Conservation (phyloP, 169 alveolate genomes). For the Toxoplasma gondii region DNA sequence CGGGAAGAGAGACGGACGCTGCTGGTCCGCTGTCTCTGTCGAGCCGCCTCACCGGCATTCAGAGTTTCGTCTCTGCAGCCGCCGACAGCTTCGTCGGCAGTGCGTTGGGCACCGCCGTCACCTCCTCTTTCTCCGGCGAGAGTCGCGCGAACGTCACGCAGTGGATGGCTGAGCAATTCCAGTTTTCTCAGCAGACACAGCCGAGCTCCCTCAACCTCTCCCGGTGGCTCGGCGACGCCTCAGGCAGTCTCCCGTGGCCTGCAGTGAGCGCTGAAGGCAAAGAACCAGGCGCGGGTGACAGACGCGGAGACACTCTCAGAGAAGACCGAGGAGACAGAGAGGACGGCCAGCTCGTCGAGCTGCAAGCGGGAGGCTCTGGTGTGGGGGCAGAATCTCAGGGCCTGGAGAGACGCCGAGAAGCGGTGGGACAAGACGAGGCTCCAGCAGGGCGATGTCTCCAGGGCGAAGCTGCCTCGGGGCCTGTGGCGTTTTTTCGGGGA, state of each 20-base stretch:
- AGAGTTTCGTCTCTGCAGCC: background rate
- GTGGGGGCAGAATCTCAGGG: background rate
- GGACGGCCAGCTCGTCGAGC: background rate
- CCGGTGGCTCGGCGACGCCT: conserved; percentile 33
- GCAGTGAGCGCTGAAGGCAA: background rate
- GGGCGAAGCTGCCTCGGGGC: too few relatives aligned
- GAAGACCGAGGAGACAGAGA: background rate
- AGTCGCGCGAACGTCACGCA: conserved; percentile 8
- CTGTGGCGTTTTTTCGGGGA: too few relatives aligned
- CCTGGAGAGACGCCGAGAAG: background rate
- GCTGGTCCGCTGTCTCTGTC: background rate
- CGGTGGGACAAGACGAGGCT: background rate
- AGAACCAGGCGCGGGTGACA: background rate
- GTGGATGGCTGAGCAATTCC: conserved; percentile 11
- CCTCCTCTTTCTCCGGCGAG: background rate
- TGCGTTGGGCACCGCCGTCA: background rate
- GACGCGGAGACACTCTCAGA: background rate
- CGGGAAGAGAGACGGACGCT: background rate
- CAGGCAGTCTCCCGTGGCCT: background rate
- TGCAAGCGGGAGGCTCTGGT: background rate
- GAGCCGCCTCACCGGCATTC: background rate
- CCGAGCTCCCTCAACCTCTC: background rate
- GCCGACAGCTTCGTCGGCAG: background rate
- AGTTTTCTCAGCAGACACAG: background rate
- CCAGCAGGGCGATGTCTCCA: background rate